Evolutionary conservation across 495 filamentous ascomycete genomes (phyloP).

Genomic region (Xylaria venustula): DNA sequence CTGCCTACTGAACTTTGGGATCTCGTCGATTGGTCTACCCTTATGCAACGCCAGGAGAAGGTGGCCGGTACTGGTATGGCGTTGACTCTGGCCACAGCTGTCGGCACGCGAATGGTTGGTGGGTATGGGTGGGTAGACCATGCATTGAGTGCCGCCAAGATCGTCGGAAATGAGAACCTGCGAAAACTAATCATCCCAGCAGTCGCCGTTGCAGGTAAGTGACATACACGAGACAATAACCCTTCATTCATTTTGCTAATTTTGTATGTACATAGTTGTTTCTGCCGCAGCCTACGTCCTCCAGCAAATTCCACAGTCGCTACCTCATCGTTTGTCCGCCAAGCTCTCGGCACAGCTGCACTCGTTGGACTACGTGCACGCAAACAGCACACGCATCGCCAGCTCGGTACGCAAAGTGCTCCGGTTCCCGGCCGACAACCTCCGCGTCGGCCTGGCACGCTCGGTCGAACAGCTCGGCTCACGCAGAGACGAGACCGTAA

Average conservation of each 20-base stretch:
- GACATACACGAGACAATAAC: conserved; percentile 1
- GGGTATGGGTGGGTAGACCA: conserved; percentile 88
- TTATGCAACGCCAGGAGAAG: conserved; percentile 93
- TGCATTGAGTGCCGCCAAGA: conserved; percentile 70
- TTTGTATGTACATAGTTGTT: conserved; percentile 50
- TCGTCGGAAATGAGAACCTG: conserved; percentile 82
- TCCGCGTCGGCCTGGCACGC: conserved; percentile 74
- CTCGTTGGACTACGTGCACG: conserved; percentile 86
- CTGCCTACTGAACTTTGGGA: conserved; percentile 85
- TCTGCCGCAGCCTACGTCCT: conserved; percentile 77
- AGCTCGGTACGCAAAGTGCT: conserved; percentile 82
- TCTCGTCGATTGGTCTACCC: conserved; percentile 81
- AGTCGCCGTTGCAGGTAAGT: conserved; percentile 73
- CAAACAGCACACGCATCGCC: conserved; percentile 80
- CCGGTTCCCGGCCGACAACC: conserved; percentile 75
- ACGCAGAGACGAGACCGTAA: conserved; percentile 75
- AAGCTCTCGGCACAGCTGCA: conserved; percentile 79
- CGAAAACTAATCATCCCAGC: conserved; percentile 80
- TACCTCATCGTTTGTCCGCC: conserved; percentile 79
- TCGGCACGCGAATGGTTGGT: conserved; percentile 77
- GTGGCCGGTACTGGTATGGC: conserved; percentile 89
- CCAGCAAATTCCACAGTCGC: conserved; percentile 79
- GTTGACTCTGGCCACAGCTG: conserved; percentile 83
- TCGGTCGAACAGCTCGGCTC: conserved; percentile 77
- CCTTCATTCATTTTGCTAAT: no score